Conservation (phyloP, 257 asterid species). For the Ilex aquifolium region DNA sequence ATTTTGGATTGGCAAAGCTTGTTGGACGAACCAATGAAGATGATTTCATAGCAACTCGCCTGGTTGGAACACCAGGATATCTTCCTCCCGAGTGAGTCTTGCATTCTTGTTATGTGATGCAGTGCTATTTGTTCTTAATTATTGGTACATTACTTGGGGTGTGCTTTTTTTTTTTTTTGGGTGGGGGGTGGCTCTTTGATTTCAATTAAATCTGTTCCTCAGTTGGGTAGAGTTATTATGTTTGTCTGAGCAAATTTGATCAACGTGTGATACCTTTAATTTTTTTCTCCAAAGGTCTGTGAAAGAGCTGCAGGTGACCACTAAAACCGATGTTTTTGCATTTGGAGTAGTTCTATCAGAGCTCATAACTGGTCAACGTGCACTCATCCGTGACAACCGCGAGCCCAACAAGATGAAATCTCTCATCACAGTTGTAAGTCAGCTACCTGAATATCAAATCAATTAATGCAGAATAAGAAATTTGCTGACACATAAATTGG, state of each 20-base stretch:
- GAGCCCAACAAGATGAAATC: slow-evolving; percentile 71
- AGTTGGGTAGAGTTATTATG: too few relatives aligned
- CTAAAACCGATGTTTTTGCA: slow-evolving; percentile 81
- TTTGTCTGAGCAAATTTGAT: too few relatives aligned
- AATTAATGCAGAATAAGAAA: too few relatives aligned
- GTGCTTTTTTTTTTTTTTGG: too few relatives aligned
- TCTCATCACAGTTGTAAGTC: slow-evolving; percentile 68
- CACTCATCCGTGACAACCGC: slow-evolving; percentile 54
- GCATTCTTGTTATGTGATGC: not conserved
- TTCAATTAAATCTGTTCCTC: too few relatives aligned
- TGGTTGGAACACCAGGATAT: slow-evolving; percentile 91
- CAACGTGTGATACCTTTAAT: too few relatives aligned
- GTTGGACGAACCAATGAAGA: slow-evolving; percentile 64
- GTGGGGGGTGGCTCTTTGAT: too few relatives aligned
- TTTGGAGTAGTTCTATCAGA: slow-evolving; percentile 85
- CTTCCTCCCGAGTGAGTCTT: slow-evolving; percentile 83
- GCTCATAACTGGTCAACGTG: slow-evolving; percentile 79
- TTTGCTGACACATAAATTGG: too few relatives aligned
- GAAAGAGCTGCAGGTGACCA: slow-evolving; percentile 78
- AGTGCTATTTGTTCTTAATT: not conserved
- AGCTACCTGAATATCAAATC: not conserved
- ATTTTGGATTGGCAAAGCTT: slow-evolving; percentile 83
- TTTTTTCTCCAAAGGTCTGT: slow-evolving; percentile 42
- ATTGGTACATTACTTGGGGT: too few relatives aligned
- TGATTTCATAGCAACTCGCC: slow-evolving; percentile 60